Conservation (phyloP, 2,329 filamentous ascomycete genomes). For the Parafenestella ontariensis region DNA sequence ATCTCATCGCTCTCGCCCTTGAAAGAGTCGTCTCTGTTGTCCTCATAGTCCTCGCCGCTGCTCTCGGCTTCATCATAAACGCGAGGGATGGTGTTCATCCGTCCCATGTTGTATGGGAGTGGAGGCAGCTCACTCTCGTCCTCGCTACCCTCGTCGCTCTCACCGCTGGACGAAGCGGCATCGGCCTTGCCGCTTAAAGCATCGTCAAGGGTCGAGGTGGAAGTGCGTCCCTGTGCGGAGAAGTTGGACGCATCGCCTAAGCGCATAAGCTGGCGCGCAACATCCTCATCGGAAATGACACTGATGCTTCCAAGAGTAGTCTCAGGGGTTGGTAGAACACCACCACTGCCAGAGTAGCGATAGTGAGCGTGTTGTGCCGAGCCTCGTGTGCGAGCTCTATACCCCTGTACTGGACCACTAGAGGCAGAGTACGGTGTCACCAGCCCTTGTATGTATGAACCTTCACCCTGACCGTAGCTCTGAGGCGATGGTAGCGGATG, state of each 20-base stretch:
- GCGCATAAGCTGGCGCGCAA: slow-evolving; percentile 95
- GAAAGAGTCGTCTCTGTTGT: slow-evolving; percentile 60
- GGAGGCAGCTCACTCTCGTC: slow-evolving; percentile 58
- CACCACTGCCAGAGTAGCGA: slow-evolving; percentile 57
- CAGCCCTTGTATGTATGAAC: slow-evolving; percentile 45
- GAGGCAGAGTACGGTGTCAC: slow-evolving; percentile 47
- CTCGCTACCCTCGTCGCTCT: slow-evolving; percentile 76
- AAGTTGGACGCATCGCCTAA: slow-evolving; percentile 93
- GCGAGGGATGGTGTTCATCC: slow-evolving; percentile 41
- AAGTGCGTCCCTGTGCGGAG: slow-evolving; percentile 84
- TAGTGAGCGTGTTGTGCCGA: slow-evolving; percentile 49
- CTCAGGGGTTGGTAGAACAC: slow-evolving; percentile 86
- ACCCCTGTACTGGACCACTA: slow-evolving; percentile 39
- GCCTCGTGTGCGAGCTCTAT: slow-evolving; percentile 46
- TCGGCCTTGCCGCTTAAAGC: slow-evolving; percentile 91
- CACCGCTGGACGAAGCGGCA: slow-evolving; percentile 56
- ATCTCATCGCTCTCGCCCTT: slow-evolving; percentile 62
- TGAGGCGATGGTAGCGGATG: slow-evolving; percentile 85
- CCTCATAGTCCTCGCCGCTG: slow-evolving; percentile 68
- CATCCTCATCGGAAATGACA: slow-evolving; percentile 97
- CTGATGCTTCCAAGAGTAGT: slow-evolving; percentile 84
- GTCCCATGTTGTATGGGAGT: slow-evolving; percentile 37
- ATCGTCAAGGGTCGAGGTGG: slow-evolving; percentile 91
- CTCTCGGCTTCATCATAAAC: slow-evolving; percentile 59
- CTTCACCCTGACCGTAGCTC: slow-evolving; percentile 63